Base-by-base conservation (phyloP, 2,329 filamentous ascomycete genomes). In the Fusarium annulatum region DNA sequence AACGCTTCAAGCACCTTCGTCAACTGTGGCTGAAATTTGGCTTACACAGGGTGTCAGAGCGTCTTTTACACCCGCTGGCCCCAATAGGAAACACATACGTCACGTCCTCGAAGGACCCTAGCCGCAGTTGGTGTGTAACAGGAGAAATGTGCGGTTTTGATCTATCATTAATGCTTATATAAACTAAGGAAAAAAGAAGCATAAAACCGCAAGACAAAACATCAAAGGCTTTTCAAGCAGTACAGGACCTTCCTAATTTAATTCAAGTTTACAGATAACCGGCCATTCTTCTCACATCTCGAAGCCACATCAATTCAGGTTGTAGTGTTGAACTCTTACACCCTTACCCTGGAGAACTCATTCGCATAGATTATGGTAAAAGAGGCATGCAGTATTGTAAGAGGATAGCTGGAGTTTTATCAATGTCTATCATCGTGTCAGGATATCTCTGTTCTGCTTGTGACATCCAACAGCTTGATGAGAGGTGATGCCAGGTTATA, bases 61-160 rank as follows among this genome's bases (percentile, higher is more conserved):
- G 51, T 64, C 45, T 36, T 68, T 64, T 28, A 68, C 65, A 64
- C 66, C 51, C 18, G 51, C 28, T 23, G 26, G 12, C 42, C 64
- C 15, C 19, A 61, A 53, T 49, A 51, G 71, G 67, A 61, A 71
- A 42, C 8, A 64, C 38, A 39, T 74, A 73, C 71, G 71, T 73
- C 71, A 73, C 71, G 61, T 14, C 55, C 51, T 41, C 45, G 42
- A 69, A 60, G 64, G 60, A 61, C 66, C 70, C 52, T 67, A 59
- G 60, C 69, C 57, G 49, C 55, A 49, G 10, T 33, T n/a, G 46
- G 21, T 18, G 26, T 48, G 28, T n/a, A 6, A 33, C 15, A 9
- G 3, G 23, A n/a, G 28, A 49, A 49, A 33, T 33, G 28, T 21
- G 28, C 28, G 28, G 28, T 10, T 30, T 30, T 16, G 46, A 21